Percentiles rank a stretch among this genome's conserved stretches.
Conservation (phyloP, 345 rosid genomes). For the Garcia nutans region DNA sequence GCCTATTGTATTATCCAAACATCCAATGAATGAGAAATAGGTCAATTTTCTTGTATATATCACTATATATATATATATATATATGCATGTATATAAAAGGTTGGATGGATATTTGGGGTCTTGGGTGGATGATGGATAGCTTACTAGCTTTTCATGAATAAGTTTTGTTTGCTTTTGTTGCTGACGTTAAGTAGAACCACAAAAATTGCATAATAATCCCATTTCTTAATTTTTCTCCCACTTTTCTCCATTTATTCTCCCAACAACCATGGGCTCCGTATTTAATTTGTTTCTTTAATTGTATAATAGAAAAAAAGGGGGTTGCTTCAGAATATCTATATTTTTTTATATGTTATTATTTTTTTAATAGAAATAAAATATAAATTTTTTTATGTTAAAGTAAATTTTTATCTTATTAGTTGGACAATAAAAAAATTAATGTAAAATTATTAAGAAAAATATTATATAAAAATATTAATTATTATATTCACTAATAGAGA, state of each 20-base stretch:
- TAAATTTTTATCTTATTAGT: too few species aligned
- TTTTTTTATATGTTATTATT: too few species aligned
- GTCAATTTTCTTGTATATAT: slow-evolving; percentile 14
- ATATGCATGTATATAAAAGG: neutral
- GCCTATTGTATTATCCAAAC: slow-evolving; percentile 18
- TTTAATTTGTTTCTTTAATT: too few species aligned
- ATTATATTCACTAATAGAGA: too few species aligned
- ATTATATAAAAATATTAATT: too few species aligned
- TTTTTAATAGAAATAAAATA: too few species aligned
- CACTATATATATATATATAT: neutral
- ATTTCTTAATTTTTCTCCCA: neutral
- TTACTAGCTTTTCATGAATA: slow-evolving; percentile 21
- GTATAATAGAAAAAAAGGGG: too few species aligned
- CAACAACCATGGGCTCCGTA: too few species aligned
- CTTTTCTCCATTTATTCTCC: neutral
- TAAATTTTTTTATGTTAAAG: too few species aligned
- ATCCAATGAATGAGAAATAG: neutral
- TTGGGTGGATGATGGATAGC: slow-evolving; percentile 1
- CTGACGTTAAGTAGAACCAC: slow-evolving; percentile 19
- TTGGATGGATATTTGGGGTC: slow-evolving; percentile 17
- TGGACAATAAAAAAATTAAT: too few species aligned
- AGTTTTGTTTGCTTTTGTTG: slow-evolving; percentile 26
- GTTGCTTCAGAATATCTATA: too few species aligned
- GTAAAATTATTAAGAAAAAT: too few species aligned
- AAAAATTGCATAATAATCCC: neutral